These are phyloP conservation scores for Nothophytophthora sp. DNA, from an alignment of 352 stramenopile genomes.

Conservation along the genomic window DNA sequence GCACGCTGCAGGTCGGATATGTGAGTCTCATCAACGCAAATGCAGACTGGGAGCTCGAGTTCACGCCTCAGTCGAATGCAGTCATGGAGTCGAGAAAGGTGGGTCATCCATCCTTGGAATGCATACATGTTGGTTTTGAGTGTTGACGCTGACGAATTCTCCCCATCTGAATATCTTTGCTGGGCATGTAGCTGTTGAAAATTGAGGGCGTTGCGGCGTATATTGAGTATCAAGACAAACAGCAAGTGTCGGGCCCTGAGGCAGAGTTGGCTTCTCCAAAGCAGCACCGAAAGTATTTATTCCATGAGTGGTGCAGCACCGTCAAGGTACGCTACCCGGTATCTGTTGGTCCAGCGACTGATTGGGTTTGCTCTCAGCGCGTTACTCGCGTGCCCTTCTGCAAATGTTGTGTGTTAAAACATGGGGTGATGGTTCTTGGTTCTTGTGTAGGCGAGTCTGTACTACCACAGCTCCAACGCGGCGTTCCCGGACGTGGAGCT, in stretches of 20 bases:
- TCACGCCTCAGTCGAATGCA: constrained; percentile 72
- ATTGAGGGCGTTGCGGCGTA: constrained; percentile 70
- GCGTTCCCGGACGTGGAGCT: constrained; percentile 84
- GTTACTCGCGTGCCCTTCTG: background rate
- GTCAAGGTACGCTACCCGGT: constrained; percentile 51
- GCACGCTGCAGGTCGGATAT: constrained; percentile 62
- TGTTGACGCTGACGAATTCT: background rate
- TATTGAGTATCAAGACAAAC: constrained; percentile 57
- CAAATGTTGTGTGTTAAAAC: too few relatives aligned
- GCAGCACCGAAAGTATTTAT: constrained; percentile 67
- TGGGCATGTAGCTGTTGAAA: constrained; percentile 48
- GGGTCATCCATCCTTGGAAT: background rate
- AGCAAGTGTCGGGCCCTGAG: background rate
- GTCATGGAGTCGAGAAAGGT: constrained; percentile 86
- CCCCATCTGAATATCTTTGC: background rate
- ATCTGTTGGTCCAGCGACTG: background rate
- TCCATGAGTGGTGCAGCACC: constrained; percentile 82
- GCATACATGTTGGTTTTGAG: background rate
- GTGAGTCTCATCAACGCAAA: constrained; percentile 80
- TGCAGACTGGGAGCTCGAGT: constrained; percentile 73
- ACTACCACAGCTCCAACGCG: constrained; percentile 77
- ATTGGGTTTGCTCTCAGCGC: constrained; percentile 4
- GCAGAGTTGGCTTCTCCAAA: constrained; percentile 2
- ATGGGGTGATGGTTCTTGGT: too few relatives aligned
- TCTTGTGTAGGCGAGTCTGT: constrained; percentile 51